Percentiles rank a stretch among this genome's conserved stretches.
phyloP scores from a whole-genome alignment of 225 moss, liverwort and hornwort genomes.

The Anthoceros angustus region DNA sequence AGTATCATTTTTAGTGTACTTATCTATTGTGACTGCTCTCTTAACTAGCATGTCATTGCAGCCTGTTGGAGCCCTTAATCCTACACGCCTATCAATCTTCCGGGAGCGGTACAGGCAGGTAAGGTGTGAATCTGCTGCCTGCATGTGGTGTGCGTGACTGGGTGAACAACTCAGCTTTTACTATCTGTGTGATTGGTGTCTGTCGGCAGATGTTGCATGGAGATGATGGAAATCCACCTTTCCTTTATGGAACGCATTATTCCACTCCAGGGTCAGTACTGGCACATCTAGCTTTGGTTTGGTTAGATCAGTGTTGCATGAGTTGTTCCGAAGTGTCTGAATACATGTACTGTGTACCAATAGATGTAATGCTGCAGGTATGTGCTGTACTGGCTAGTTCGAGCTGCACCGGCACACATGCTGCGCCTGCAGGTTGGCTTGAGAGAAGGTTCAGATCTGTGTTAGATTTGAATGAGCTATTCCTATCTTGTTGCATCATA shows the following conservation, averaged over 20 bases:
- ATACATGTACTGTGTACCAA: not conserved
- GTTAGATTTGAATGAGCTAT: not conserved
- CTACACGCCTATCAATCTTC: conserved; percentile 53
- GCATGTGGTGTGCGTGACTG: conserved; percentile 8
- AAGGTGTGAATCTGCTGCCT: not conserved
- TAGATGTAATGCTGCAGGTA: conserved; percentile 25
- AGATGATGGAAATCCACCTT: conserved; percentile 50
- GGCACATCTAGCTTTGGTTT: not conserved
- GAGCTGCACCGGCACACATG: conserved; percentile 99
- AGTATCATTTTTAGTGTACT: conserved; percentile 5
- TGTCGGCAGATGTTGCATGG: conserved; percentile 68
- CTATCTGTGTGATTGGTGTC: not conserved
- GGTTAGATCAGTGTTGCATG: conserved; percentile 7
- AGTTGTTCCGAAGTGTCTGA: not conserved
- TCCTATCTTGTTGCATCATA: not conserved
- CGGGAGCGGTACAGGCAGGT: conserved; percentile 79
- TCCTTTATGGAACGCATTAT: conserved; percentile 95
- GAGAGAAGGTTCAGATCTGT: not conserved
- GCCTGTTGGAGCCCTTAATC: conserved; percentile 93
- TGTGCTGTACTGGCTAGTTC: conserved; percentile 98
- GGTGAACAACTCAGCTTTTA: conserved; percentile 6
- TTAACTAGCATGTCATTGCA: conserved; percentile 16
- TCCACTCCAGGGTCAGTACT: conserved; percentile 86
- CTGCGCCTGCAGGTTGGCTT: conserved; percentile 76
- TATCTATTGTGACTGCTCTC: not conserved